Conservation (phyloP, 176 grass and related monocot species). For the Pontederia paniculata region DNA sequence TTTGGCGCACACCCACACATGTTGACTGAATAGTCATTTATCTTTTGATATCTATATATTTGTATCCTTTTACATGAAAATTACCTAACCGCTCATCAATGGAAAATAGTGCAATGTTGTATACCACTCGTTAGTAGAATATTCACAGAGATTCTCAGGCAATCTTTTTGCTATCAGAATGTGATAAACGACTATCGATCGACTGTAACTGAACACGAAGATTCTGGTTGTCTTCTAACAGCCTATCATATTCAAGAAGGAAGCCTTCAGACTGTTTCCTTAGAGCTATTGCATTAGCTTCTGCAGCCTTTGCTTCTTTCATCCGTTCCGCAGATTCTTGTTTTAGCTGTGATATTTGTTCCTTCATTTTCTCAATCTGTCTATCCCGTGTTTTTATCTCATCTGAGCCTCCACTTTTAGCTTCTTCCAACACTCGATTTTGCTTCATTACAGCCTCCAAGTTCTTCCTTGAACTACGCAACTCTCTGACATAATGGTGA, state of each 20-base stretch:
- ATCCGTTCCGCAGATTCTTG: constrained; percentile 26
- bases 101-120: too few species aligned
- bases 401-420: constrained; percentile 31
- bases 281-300: constrained; percentile 40
- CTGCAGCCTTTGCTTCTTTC: constrained; percentile 45
- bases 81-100: too few species aligned
- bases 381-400: constrained; percentile 36
- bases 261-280: constrained; percentile 67
- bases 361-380: constrained; percentile 37
- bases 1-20: too few species aligned
- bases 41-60: too few species aligned
- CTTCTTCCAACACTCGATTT: constrained; percentile 46
- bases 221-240: constrained; percentile 53
- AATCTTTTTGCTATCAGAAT: constrained; percentile 52
- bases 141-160: too few species aligned
- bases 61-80: too few species aligned
- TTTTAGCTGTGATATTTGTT: constrained; percentile 39
- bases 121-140: too few species aligned
- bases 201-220: constrained; percentile 46
- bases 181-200: constrained; percentile 32
- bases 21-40: too few species aligned
- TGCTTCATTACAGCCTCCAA: constrained; percentile 56
- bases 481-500: constrained; percentile 78
- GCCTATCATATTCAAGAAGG: constrained; percentile 57
- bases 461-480: constrained; percentile 42